A percentile compares a stretch with the other conserved stretches of the same genome.
These are phyloP conservation scores for Dictyophora rubrovolvata DNA, from an alignment of 768 basidiomycete genomes.

Conservation along the genomic window DNA sequence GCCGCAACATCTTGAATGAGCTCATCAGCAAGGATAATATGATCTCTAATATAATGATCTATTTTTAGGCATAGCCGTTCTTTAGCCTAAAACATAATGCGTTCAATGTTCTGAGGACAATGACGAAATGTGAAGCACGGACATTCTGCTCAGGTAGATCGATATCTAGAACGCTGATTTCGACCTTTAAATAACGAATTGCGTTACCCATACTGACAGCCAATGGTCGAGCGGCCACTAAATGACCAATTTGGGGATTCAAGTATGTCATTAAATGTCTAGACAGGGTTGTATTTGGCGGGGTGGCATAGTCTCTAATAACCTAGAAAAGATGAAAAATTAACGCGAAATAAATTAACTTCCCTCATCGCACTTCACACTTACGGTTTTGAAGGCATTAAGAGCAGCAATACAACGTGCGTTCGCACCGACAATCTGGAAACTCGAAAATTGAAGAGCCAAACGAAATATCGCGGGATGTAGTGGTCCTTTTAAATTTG, in stretches of 20 bases:
- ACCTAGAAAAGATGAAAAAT: slow-evolving; percentile 38
- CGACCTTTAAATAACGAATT: slow-evolving; percentile 86
- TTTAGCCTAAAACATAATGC: slow-evolving; percentile 57
- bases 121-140: slow-evolving; percentile 18
- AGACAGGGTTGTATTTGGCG: slow-evolving; percentile 76
- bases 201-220: slow-evolving; percentile 93
- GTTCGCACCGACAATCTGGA: slow-evolving; percentile 90
- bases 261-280: slow-evolving; percentile 87
- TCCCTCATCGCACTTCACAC: slow-evolving; percentile 16
- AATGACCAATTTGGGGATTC: slow-evolving; percentile 85
- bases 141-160: slow-evolving; percentile 96
- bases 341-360: slow-evolving; percentile 6
- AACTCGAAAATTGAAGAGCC: slow-evolving; percentile 83
- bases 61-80: slow-evolving; percentile 74
- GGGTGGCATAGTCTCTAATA: slow-evolving; percentile 84
- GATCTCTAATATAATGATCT: slow-evolving; percentile 87
- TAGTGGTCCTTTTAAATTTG: slow-evolving; percentile 60
- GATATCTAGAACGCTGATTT: slow-evolving; percentile 86
- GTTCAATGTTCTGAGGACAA: slow-evolving; percentile 2
- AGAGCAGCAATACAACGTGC: slow-evolving; percentile 91
- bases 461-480: slow-evolving; percentile 84
- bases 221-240: slow-evolving; percentile 82
- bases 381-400: slow-evolving; percentile 82
- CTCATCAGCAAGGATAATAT: slow-evolving; percentile 86
- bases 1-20: slow-evolving; percentile 84